Evolutionary conservation across 495 filamentous ascomycete genomes (phyloP).

Genomic region (Endocarpon pusillum): DNA sequence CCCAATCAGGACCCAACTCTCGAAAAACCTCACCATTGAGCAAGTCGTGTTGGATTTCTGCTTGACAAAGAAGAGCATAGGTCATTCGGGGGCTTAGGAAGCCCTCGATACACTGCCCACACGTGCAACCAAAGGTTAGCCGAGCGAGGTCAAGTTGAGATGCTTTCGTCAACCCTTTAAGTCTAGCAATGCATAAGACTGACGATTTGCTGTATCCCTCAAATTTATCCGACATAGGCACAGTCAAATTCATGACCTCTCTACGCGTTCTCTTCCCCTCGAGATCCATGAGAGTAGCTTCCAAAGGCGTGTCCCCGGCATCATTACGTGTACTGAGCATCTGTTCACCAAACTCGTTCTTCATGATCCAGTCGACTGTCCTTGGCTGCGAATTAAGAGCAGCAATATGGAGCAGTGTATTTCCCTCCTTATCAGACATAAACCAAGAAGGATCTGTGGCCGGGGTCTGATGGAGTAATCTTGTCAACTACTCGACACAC

Average conservation of each 20-base stretch:
- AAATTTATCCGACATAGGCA: conserved; percentile 8
- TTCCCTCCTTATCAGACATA: conserved; percentile 1
- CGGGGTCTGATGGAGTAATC: background rate
- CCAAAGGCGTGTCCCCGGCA: conserved; percentile 6
- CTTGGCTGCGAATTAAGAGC: conserved; percentile 1
- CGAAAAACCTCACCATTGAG: background rate
- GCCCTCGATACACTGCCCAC: conserved; percentile 14
- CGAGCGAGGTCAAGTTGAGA: background rate
- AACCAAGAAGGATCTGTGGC: conserved; percentile 2
- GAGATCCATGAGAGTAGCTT: background rate
- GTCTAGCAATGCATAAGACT: conserved; percentile 7
- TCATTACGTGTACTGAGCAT: conserved; percentile 2
- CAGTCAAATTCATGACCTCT: background rate
- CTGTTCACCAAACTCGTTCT: background rate
- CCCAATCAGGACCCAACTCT: background rate
- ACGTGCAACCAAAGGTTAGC: conserved; percentile 11
- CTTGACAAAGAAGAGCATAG: conserved; percentile 7
- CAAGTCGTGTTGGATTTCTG: background rate
- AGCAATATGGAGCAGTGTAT: conserved; percentile 4
- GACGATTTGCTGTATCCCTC: conserved; percentile 5
- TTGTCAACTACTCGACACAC: background rate
- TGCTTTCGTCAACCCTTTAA: conserved; percentile 2
- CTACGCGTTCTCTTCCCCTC: background rate
- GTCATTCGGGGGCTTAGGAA: conserved; percentile 16
- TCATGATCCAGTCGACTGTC: conserved; percentile 2